Evolutionary conservation across 208 protist genomes (phyloP).

Genomic region (Tritrichomonas foetus): DNA sequence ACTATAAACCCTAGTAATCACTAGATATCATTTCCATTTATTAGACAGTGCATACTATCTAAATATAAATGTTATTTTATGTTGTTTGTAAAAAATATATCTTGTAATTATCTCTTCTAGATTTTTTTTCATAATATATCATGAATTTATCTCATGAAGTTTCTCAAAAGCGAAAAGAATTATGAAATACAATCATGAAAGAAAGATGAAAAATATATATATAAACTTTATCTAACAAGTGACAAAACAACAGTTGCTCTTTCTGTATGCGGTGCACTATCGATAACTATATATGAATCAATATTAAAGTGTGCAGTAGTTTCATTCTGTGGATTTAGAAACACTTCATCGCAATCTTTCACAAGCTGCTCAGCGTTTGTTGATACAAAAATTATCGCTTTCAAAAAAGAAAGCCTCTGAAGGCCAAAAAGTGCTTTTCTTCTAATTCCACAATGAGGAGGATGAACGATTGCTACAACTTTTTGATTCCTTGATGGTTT

Average conservation of each 20-base stretch:
- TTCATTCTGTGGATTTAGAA: not conserved
- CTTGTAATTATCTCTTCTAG: no score
- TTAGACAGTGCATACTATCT: no score
- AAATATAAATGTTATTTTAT: no score
- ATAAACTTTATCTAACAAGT: no score
- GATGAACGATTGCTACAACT: not conserved
- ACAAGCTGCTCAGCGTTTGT: not conserved
- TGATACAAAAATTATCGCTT: not conserved
- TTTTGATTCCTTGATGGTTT: not conserved
- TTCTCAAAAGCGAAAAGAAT: no score
- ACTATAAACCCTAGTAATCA: no score
- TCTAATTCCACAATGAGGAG: not conserved
- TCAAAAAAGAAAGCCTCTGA: not conserved
- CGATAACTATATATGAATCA: not conserved
- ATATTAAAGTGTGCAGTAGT: not conserved
- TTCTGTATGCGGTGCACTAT: not conserved
- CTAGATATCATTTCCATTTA: no score
- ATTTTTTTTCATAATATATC: no score
- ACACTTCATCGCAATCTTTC: not conserved
- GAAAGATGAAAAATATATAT: no score
- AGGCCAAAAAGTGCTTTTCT: not conserved
- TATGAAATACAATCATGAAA: no score
- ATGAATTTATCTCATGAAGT: no score
- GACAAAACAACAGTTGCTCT: not conserved
- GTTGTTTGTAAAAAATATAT: no score